phyloP scores from a whole-genome alignment of 2,329 filamentous ascomycete species.

The Fusarium pseudonygamai region DNA sequence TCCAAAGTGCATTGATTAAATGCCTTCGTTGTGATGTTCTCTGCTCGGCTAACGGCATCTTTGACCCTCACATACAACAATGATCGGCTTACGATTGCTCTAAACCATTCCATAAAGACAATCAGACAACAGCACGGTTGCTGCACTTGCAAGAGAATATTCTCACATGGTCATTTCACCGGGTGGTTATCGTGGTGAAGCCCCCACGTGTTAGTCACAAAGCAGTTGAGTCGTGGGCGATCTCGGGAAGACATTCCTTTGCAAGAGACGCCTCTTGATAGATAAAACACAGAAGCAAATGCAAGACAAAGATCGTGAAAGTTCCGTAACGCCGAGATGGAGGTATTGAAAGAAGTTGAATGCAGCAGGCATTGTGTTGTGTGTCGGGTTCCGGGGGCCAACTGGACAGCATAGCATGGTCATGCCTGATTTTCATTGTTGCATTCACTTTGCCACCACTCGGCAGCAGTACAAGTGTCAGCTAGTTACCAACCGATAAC shows the following conservation, averaged over 20 bases:
- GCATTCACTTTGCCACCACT: not conserved
- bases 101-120: not conserved
- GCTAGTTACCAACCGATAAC: not conserved
- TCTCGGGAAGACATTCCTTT: conserved; percentile 10
- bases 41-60: not conserved
- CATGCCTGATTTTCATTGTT: not conserved
- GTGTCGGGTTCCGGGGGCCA: not conserved
- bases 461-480: not conserved
- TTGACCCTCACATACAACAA: not conserved
- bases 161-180: not conserved
- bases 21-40: not conserved
- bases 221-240: not conserved
- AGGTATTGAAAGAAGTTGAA: not conserved
- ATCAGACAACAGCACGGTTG: not conserved
- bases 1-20: not conserved
- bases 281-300: not conserved
- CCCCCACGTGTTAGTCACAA: conserved; percentile 7
- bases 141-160: not conserved
- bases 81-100: not conserved
- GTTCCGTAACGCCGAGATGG: conserved; percentile 3
- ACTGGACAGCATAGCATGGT: not conserved
- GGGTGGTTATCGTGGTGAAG: not conserved
- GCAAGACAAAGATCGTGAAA: conserved; percentile 4
- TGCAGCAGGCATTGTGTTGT: not conserved
- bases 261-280: not conserved